Base-by-base conservation (phyloP, 805 yeast genomes). In the Lipomyces yamanashiensis region DNA sequence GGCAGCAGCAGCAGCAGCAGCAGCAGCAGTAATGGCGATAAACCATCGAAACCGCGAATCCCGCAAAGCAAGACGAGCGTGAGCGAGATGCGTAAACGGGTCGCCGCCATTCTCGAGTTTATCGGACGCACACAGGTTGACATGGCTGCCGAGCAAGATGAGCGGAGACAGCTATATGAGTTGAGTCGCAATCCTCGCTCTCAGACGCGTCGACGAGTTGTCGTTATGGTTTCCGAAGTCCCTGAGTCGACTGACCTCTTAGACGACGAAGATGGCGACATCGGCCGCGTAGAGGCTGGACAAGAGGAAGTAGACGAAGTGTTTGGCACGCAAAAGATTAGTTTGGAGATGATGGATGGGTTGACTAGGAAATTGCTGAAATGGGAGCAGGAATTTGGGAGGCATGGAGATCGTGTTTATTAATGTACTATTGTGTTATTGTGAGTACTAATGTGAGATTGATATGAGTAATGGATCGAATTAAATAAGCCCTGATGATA, bases 91-190 rank as follows among this genome's bases (percentile, higher is more conserved):
- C 84, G 92, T 61, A 86, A 90, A 72, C 82, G 99, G 63, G 89
- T 92, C 1, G 88, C 90, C 1, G 96, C 97, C 1, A 93, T 93
- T 21, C 78, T 93, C 70, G 98, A 95, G 76, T 95, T 92, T 81
- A 83, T 93, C 33, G 90, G 92, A 12, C 81, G 96, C 58, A 89
- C 96, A 1, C 97, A 92, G 74, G 76, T 87, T 66, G 98, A 93
- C 72, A 77, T 93, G 65, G 87, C 87, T 53, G 84, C 84, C 58
- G 97, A 92, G 70, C 87, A 87, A 68, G 77, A 81, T n/a, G 84
- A 82, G 49, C 85, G 86, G 59, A 79, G 77, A 36, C 81, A 79
- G 62, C 72, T 86, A 58, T 77, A 83, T 33, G 78, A 78, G 60
- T 61, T 62, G 50, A 62, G 78, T 78, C 59, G 70, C 28, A 28